phyloP scores from a whole-genome alignment of 2,329 filamentous ascomycete species.

The Fusarium chuoi region DNA sequence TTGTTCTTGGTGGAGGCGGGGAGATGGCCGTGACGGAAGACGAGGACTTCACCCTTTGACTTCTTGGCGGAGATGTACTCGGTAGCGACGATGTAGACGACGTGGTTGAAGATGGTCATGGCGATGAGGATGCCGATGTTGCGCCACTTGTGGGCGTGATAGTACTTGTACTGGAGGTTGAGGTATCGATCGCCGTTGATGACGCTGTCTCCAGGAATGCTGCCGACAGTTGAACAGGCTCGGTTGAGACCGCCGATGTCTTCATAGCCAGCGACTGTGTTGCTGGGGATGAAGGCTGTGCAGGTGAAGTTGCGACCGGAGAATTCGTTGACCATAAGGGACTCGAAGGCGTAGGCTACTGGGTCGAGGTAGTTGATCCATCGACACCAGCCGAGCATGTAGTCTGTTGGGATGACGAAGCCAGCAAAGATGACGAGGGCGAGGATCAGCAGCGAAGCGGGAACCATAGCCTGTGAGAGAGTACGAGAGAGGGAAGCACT shows the following conservation, averaged over 20 bases:
- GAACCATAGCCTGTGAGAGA: slow-evolving; percentile 58
- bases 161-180: slow-evolving; percentile 58
- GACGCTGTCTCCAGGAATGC: slow-evolving; percentile 54
- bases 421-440: slow-evolving; percentile 57
- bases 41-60: slow-evolving; percentile 69
- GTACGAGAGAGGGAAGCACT: slow-evolving; percentile 61
- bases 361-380: slow-evolving; percentile 77
- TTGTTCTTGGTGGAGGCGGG: slow-evolving; percentile 28
- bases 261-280: slow-evolving; percentile 46
- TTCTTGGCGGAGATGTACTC: slow-evolving; percentile 61
- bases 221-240: slow-evolving; percentile 61
- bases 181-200: slow-evolving; percentile 63
- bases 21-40: slow-evolving; percentile 62
- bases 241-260: slow-evolving; percentile 43
- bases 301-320: slow-evolving; percentile 44
- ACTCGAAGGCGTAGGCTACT: slow-evolving; percentile 73
- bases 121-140: slow-evolving; percentile 68
- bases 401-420: slow-evolving; percentile 55
- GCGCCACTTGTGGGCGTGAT: slow-evolving; percentile 61
- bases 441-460: slow-evolving; percentile 52
- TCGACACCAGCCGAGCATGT: slow-evolving; percentile 72
- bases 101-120: slow-evolving; percentile 60
- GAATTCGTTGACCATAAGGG: slow-evolving; percentile 76
- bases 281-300: slow-evolving; percentile 34
- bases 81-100: slow-evolving; percentile 60